phyloP scores from a whole-genome alignment of 768 basidiomycete species.

The Phylloporus sp. region DNA sequence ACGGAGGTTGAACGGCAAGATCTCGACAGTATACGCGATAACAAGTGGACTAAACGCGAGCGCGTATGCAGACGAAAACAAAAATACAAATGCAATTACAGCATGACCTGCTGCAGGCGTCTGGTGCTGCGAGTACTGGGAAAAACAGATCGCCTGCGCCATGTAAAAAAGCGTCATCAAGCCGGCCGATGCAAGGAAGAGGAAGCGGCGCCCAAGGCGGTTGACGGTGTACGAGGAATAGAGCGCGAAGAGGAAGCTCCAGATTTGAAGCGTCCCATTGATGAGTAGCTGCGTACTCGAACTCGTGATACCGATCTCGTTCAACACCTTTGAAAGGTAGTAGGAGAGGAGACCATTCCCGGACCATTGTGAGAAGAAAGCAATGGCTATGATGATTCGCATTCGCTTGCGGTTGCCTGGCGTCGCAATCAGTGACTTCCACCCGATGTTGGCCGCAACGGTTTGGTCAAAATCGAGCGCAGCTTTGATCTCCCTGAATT shows the following conservation, averaged over 20 bases:
- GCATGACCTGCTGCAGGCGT: slow-evolving; percentile 48
- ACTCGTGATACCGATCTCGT: slow-evolving; percentile 56
- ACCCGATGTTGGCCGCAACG: slow-evolving; percentile 58
- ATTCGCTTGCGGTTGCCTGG: slow-evolving; percentile 68
- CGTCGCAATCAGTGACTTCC: slow-evolving; percentile 63
- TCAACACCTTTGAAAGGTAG: slow-evolving; percentile 67
- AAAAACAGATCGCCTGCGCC: slow-evolving; percentile 65
- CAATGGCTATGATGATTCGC: slow-evolving; percentile 62
- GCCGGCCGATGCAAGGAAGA: slow-evolving; percentile 57
- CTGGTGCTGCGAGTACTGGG: slow-evolving; percentile 46
- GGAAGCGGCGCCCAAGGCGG: slow-evolving; percentile 56
- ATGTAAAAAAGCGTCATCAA: slow-evolving; percentile 65
- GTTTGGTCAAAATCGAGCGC: slow-evolving; percentile 65
- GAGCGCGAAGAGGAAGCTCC: slow-evolving; percentile 17
- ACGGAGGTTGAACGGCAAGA: slow-evolving; percentile 74
- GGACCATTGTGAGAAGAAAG: slow-evolving; percentile 74
- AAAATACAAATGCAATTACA: slow-evolving; percentile 52
- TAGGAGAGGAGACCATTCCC: slow-evolving; percentile 71
- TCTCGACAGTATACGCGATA: slow-evolving; percentile 64
- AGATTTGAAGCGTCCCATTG: slow-evolving; percentile 59
- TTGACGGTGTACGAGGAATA: slow-evolving; percentile 41
- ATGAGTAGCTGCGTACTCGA: slow-evolving; percentile 55
- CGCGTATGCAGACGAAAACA: slow-evolving; percentile 50
- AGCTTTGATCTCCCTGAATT: slow-evolving; percentile 80
- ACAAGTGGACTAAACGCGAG: slow-evolving; percentile 77